Evolutionary conservation across 768 basidiomycete species (phyloP).

Genomic region (Rhodotorula kratochvilovae): DNA sequence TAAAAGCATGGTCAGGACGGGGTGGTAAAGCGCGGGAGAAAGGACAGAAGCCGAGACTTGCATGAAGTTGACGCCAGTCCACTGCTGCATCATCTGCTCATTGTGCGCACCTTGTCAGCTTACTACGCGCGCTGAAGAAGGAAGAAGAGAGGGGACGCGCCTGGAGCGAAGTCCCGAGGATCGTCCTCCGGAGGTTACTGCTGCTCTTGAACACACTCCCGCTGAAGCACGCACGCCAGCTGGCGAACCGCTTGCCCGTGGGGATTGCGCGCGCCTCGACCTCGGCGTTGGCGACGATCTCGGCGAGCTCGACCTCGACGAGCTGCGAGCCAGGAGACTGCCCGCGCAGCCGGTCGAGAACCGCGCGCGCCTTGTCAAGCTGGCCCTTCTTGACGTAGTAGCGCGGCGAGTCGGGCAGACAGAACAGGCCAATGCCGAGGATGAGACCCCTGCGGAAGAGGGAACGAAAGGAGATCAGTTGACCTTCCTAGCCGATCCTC

Average conservation of each 20-base stretch:
- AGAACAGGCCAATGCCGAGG: slow-evolving; percentile 64
- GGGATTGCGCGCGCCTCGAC: slow-evolving; percentile 58
- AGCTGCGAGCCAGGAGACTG: slow-evolving; percentile 56
- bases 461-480: too few species aligned
- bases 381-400: slow-evolving; percentile 68
- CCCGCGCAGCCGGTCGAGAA: slow-evolving; percentile 59
- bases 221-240: slow-evolving; percentile 41
- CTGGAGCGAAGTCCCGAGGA: slow-evolving; percentile 71
- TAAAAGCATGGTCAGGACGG: too few species aligned
- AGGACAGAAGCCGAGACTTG: background rate
- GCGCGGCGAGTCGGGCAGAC: slow-evolving; percentile 51
- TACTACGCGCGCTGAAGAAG: too few species aligned
- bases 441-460: slow-evolving; percentile 59
- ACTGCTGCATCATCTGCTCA: slow-evolving; percentile 60
- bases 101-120: too few species aligned
- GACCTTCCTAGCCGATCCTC: too few species aligned
- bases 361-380: slow-evolving; percentile 57
- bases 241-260: slow-evolving; percentile 61
- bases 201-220: slow-evolving; percentile 55
- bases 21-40: too few species aligned
- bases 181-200: slow-evolving; percentile 67
- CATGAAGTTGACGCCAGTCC: slow-evolving; percentile 54
- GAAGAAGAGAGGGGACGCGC: too few species aligned
- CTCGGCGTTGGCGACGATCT: slow-evolving; percentile 60
- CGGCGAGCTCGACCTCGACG: slow-evolving; percentile 56